Evolutionary conservation across 108 stramenopile genomes (phyloP).

Genomic region (Fistulifera pelliculosa): DNA sequence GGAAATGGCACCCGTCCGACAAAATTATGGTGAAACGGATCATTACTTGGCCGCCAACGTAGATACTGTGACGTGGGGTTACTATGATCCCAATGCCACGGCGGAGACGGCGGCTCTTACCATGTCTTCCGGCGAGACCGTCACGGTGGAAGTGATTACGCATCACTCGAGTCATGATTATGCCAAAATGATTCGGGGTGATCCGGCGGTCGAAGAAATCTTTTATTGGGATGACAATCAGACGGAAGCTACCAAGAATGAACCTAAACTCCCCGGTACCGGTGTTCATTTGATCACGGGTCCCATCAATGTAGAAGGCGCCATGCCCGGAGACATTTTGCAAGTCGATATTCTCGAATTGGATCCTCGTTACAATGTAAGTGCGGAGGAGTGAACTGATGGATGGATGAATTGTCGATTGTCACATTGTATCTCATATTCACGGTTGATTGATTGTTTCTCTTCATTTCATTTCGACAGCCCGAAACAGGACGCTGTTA

Average conservation of each 20-base stretch:
- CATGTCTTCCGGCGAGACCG: slow-evolving; percentile 21
- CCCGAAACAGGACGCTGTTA: slow-evolving; percentile 14
- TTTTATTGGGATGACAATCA: slow-evolving; percentile 15
- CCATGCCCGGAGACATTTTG: slow-evolving; percentile 17
- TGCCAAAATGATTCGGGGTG: slow-evolving; percentile 31
- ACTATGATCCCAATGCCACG: slow-evolving; percentile 16
- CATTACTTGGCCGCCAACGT: slow-evolving; percentile 19
- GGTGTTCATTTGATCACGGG: slow-evolving; percentile 24
- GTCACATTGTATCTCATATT: too few relatives aligned
- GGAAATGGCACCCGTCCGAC: slow-evolving; percentile 1
- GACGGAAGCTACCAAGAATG: slow-evolving; percentile 8
- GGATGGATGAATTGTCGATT: too few relatives aligned
- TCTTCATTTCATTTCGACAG: too few relatives aligned
- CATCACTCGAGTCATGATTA: slow-evolving; percentile 26
- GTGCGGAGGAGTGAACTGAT: too few relatives aligned
- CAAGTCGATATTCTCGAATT: slow-evolving; percentile 22
- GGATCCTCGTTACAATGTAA: slow-evolving; percentile 19
- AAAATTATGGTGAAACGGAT: slow-evolving; percentile 20
- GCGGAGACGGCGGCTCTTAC: slow-evolving; percentile 1
- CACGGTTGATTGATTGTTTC: too few relatives aligned
- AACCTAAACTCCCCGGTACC: slow-evolving; percentile 20
- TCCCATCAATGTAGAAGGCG: slow-evolving; percentile 18
- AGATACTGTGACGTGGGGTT: slow-evolving; percentile 23
- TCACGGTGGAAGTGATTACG: slow-evolving; percentile 28
- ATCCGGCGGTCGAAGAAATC: slow-evolving; percentile 21